Evolutionary conservation across 2,329 filamentous ascomycete genomes (phyloP).

Genomic region (Alternaria rosae): DNA sequence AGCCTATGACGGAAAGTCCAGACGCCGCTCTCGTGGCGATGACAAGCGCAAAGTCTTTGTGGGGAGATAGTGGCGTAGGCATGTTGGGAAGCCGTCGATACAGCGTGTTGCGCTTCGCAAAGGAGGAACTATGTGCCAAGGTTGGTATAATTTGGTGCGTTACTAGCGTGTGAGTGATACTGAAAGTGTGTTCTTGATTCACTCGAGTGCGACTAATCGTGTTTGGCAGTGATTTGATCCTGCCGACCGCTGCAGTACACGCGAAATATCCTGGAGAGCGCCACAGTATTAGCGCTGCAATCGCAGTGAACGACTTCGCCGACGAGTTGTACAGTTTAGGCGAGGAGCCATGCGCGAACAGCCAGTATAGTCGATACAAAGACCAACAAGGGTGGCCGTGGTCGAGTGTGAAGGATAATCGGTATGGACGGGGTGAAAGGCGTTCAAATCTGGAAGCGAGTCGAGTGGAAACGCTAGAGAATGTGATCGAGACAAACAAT

Average conservation of each 20-base stretch:
- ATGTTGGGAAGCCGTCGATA: constrained; percentile 5
- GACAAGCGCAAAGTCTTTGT: constrained; percentile 57
- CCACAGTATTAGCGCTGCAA: not conserved
- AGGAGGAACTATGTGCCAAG: not conserved
- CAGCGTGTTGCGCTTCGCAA: not conserved
- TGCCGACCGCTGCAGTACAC: not conserved
- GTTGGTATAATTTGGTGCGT: not conserved
- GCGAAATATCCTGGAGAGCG: not conserved
- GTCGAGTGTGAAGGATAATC: not conserved
- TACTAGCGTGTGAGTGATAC: not conserved
- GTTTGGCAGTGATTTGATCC: not conserved
- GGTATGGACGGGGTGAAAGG: not conserved
- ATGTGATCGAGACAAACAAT: not conserved
- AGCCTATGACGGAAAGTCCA: constrained; percentile 73
- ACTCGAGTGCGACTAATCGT: not conserved
- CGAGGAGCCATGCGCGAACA: not conserved
- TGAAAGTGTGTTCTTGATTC: not conserved
- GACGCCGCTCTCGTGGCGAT: constrained; percentile 73
- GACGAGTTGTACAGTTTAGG: not conserved
- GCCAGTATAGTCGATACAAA: not conserved
- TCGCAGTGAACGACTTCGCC: not conserved
- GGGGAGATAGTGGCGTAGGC: constrained; percentile 15
- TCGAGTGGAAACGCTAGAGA: not conserved
- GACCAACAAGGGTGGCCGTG: not conserved
- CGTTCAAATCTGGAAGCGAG: not conserved